These are phyloP conservation scores for Myxozyma melibiosi DNA, from an alignment of 805 yeast species.

Conservation along the genomic window DNA sequence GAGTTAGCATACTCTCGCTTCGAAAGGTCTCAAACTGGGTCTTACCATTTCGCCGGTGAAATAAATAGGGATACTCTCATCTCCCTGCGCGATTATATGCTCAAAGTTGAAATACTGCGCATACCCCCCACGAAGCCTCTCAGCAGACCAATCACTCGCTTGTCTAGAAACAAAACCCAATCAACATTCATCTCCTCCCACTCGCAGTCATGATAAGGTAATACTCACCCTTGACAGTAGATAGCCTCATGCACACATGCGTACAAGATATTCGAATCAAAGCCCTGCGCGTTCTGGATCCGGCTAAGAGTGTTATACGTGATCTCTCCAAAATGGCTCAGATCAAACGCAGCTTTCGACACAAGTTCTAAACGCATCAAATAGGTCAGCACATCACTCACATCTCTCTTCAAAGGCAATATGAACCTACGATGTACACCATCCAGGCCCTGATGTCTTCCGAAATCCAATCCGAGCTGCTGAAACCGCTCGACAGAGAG, in stretches of 20 bases:
- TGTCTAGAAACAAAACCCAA: conserved; percentile 31
- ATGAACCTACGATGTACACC: conserved; percentile 44
- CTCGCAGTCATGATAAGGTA: too few species aligned
- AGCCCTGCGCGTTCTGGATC: conserved; percentile 45
- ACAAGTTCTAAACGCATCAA: conserved; percentile 40
- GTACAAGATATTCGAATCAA: conserved; percentile 58
- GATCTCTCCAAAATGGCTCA: conserved; percentile 44
- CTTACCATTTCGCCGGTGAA: conserved; percentile 57
- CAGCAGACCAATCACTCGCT: conserved; percentile 55
- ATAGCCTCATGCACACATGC: conserved; percentile 63
- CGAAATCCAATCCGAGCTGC: conserved; percentile 55
- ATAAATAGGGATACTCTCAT: conserved; percentile 37
- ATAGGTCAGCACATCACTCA: neutral
- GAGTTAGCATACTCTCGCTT: neutral
- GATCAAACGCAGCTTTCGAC: conserved; percentile 46
- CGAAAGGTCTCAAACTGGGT: neutral
- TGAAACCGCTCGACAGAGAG: conserved; percentile 56
- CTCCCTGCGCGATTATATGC: conserved; percentile 9
- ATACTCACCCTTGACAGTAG: conserved; percentile 48
- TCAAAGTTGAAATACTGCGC: conserved; percentile 40
- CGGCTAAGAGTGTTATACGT: conserved; percentile 45
- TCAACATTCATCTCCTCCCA: neutral
- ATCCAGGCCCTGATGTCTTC: conserved; percentile 55
- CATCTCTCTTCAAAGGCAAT: neutral
- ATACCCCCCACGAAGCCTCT: conserved; percentile 39